These are phyloP conservation scores for Trichoderma afroharzianum DNA, from an alignment of 2,329 filamentous ascomycete genomes.

Conservation along the genomic window DNA sequence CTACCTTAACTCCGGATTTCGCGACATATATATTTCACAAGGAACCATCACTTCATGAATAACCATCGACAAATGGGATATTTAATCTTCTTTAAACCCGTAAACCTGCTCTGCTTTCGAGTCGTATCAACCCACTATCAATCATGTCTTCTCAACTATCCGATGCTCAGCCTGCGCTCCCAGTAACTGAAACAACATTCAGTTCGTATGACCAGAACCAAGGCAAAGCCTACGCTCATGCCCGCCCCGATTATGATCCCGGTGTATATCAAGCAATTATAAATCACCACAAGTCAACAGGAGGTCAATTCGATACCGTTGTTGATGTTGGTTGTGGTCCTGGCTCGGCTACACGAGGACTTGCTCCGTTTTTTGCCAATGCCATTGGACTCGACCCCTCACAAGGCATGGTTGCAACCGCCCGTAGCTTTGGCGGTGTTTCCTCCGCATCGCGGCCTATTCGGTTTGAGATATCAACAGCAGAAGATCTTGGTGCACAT, in stretches of 20 bases:
- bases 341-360: conserved; percentile 41
- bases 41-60: not conserved
- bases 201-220: conserved; percentile 40
- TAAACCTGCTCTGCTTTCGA: not conserved
- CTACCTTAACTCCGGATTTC: not conserved
- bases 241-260: conserved; percentile 40
- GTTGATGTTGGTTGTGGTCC: conserved; percentile 58
- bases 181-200: conserved; percentile 37
- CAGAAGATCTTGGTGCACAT: not conserved
- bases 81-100: not conserved
- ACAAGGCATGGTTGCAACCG: not conserved
- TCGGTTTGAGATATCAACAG: not conserved
- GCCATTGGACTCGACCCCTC: not conserved
- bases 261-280: conserved; percentile 32
- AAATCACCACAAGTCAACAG: conserved; percentile 43
- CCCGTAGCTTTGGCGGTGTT: not conserved
- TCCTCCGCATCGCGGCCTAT: not conserved
- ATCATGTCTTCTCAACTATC: not conserved
- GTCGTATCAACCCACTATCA: not conserved
- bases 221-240: conserved; percentile 41
- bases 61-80: not conserved
- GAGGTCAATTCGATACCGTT: conserved; percentile 40
- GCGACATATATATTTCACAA: not conserved
- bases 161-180: not conserved
- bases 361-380: not conserved